Evolutionary conservation across 805 yeast species (phyloP).

Genomic region (Yarrowia sp.): DNA sequence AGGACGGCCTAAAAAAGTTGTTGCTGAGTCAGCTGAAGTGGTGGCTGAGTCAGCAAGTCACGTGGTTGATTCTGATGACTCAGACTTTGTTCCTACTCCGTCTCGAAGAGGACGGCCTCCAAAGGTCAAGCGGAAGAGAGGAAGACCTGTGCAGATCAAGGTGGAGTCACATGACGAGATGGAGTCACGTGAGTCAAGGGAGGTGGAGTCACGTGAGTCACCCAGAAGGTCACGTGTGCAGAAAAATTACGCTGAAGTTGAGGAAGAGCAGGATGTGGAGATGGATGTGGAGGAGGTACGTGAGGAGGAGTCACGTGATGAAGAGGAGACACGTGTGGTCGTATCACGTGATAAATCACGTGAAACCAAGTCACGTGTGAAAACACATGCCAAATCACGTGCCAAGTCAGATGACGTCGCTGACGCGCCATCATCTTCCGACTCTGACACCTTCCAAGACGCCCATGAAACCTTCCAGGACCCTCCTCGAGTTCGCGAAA

Average conservation of each 20-base stretch:
- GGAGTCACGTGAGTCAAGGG: not conserved
- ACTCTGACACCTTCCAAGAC: slow-evolving; percentile 4
- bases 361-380: no score
- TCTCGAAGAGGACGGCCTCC: not conserved
- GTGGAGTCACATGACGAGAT: not conserved
- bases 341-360: no score
- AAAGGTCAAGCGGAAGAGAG: not conserved
- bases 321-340: not conserved
- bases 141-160: not conserved
- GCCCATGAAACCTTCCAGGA: slow-evolving; percentile 1
- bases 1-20: not conserved
- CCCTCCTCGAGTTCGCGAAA: not conserved
- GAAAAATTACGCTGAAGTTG: no score
- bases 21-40: not conserved
- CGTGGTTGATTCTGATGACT: not conserved
- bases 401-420: no score
- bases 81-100: not conserved
- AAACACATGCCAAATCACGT: no score
- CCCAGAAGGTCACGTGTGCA: not conserved
- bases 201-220: not conserved
- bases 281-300: no score
- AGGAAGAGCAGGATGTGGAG: no score
- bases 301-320: no score
- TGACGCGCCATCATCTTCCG: not conserved
- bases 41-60: no score